Evolutionary conservation across 176 grass and related monocot genomes (phyloP).

Genomic region (Calamus simplicifolius): DNA sequence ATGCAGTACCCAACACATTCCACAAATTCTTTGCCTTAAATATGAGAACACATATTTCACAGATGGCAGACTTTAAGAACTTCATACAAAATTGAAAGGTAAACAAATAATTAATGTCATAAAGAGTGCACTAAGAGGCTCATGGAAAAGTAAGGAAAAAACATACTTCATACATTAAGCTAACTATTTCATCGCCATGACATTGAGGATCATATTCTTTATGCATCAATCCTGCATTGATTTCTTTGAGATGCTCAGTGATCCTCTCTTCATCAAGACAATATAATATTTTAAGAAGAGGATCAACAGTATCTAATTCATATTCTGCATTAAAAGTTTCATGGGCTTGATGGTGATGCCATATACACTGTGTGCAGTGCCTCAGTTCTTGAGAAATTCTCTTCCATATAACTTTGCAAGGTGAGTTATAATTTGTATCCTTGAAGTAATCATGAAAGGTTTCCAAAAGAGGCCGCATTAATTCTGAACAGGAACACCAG

Average conservation of each 20-base stretch:
- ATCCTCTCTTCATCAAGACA: constrained; percentile 79
- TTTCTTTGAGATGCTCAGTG: constrained; percentile 45
- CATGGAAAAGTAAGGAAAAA: constrained; percentile 8
- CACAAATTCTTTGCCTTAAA: no score
- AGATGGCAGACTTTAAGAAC: no score
- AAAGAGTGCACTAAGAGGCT: neutral
- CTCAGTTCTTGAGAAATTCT: constrained; percentile 60
- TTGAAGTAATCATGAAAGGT: constrained; percentile 66
- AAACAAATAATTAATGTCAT: no score
- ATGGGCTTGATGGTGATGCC: constrained; percentile 76
- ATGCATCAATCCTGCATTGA: constrained; percentile 44
- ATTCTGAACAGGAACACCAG: constrained; percentile 73
- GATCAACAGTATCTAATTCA: constrained; percentile 49
- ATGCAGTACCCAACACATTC: no score
- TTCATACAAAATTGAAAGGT: no score
- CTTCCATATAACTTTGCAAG: constrained; percentile 53
- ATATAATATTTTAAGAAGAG: constrained; percentile 59
- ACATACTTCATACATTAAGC: constrained; percentile 88
- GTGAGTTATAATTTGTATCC: constrained; percentile 40
- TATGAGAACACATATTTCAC: no score
- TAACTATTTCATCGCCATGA: constrained; percentile 53
- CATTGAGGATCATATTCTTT: constrained; percentile 54
- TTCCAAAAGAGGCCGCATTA: constrained; percentile 80
- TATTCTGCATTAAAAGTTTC: constrained; percentile 51
- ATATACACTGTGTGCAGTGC: constrained; percentile 79